phyloP scores from a whole-genome alignment of 352 stramenopile species.

The Blastocystis sp. region DNA sequence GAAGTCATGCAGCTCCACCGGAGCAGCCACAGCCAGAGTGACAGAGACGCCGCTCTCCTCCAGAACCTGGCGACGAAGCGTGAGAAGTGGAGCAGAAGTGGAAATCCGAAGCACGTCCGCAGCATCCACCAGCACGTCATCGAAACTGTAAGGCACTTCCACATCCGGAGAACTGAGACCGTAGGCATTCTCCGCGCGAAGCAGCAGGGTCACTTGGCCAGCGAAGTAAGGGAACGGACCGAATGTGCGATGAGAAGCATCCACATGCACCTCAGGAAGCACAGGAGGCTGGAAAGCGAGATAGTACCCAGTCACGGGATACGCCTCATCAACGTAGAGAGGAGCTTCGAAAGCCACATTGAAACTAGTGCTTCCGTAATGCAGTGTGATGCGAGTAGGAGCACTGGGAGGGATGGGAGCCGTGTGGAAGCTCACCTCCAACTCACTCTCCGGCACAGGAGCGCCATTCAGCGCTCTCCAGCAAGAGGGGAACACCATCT shows the following conservation, averaged over 20 bases:
- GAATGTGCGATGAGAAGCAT: background rate
- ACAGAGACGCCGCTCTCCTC: background rate
- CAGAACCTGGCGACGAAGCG: background rate
- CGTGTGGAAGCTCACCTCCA: conserved; percentile 41
- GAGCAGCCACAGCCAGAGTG: background rate
- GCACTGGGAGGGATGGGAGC: conserved; percentile 20
- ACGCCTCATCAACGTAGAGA: background rate
- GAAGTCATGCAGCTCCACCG: background rate
- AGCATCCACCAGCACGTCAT: background rate
- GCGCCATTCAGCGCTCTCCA: conserved; percentile 22
- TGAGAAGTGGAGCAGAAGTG: background rate
- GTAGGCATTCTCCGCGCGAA: conserved; percentile 42
- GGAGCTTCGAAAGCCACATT: conserved; percentile 13
- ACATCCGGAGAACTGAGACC: conserved; percentile 32
- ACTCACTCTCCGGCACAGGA: background rate
- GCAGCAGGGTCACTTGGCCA: background rate
- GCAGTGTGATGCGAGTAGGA: background rate
- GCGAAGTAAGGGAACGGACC: conserved; percentile 6
- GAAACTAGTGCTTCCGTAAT: background rate
- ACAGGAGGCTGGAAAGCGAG: conserved; percentile 48
- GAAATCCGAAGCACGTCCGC: background rate
- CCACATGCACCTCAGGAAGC: conserved; percentile 25
- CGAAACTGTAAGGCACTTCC: conserved; percentile 26
- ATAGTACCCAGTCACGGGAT: conserved; percentile 21
- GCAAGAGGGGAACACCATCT: conserved; percentile 21